Evolutionary conservation across 2,329 filamentous ascomycete species (phyloP), one percentile per base, ranked within the genome.

Genomic region (Neospermospora avenae): DNA sequence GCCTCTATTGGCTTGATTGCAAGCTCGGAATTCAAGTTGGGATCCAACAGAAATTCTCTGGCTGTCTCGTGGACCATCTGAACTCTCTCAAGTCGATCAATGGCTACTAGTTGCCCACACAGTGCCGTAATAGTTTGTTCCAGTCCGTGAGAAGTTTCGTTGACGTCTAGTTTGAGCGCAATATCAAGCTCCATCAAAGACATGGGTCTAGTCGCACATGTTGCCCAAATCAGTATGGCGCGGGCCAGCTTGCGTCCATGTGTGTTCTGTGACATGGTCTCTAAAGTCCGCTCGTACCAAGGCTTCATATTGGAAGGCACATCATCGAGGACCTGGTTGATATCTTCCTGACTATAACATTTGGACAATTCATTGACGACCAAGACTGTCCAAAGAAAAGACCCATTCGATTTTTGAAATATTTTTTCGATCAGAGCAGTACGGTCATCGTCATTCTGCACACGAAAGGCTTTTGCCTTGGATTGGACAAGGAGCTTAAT

Each of bases 361-460:
- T 65, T 48, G 28, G 67, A 62, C 1, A 76, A 63, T 46, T 74
- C 68, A 25, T 72, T 67, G 20, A 75, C 7, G 2, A 74, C 73
- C 3, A 75, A 60, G 10, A 54, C 34, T 2, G 69, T 67, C 74
- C 74, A 75, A 0, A 75, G 58, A 49, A 75, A 75, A 31, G 62
- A 74, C 4, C 59, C 64, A 2, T 67, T 67, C 6, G 75, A 74
- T 53, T 74, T 76, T 16, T 68, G 58, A 20, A 77, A 53, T 13
- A 77, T 73, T 52, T 64, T 70, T 24, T 71, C 62, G 1, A 66
- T 65, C 6, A 76, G 48, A 20, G 39, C 20, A 31, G 18, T 34
- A n/a, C 68, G 67, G 41, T 68, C 56, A 2, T 72, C 60, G 4
- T 65, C 57, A 18, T 67, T 56, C 11, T 56, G n/a, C 16, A 63